These are phyloP conservation scores for Solanum chaucha DNA, from an alignment of 257 asterid species.

Conservation along the genomic window DNA sequence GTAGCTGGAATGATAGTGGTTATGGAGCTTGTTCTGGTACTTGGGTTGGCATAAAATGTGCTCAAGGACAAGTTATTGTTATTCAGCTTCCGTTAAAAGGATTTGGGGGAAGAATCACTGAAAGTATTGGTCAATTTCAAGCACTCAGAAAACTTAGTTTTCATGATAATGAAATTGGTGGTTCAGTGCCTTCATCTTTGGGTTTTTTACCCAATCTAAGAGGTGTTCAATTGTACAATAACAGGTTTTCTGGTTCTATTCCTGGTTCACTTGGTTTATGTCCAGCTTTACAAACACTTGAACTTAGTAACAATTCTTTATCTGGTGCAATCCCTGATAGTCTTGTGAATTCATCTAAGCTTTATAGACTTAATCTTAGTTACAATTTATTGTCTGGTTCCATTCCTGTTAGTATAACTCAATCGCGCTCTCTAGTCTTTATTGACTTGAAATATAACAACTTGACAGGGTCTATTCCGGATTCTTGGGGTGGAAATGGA, in stretches of 20 bases:
- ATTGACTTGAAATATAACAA: constrained; percentile 49
- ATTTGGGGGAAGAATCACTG: constrained; percentile 58
- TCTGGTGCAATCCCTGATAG: constrained; percentile 50
- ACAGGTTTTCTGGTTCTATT: constrained; percentile 66
- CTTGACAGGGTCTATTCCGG: constrained; percentile 58
- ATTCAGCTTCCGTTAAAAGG: constrained; percentile 91
- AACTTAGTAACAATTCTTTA: constrained; percentile 59
- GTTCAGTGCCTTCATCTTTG: constrained; percentile 57
- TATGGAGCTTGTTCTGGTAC: constrained; percentile 82
- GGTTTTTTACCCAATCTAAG: constrained; percentile 69
- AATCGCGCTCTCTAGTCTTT: constrained; percentile 39
- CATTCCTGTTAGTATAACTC: constrained; percentile 39
- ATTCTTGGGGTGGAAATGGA: constrained; percentile 48
- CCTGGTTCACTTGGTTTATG: constrained; percentile 18
- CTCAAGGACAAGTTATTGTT: constrained; percentile 84
- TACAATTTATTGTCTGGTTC: constrained; percentile 58
- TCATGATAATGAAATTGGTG: constrained; percentile 68
- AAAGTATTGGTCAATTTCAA: constrained; percentile 65
- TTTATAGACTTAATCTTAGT: constrained; percentile 63
- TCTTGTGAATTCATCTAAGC: constrained; percentile 62
- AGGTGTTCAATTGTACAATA: constrained; percentile 79
- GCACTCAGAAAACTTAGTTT: constrained; percentile 81
- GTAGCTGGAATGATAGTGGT: constrained; percentile 82
- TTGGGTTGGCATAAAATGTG: constrained; percentile 91
- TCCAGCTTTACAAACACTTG: constrained; percentile 59